Base-by-base conservation (phyloP, 2,329 filamentous ascomycete genomes). In the Akanthomyces muscarius region DNA sequence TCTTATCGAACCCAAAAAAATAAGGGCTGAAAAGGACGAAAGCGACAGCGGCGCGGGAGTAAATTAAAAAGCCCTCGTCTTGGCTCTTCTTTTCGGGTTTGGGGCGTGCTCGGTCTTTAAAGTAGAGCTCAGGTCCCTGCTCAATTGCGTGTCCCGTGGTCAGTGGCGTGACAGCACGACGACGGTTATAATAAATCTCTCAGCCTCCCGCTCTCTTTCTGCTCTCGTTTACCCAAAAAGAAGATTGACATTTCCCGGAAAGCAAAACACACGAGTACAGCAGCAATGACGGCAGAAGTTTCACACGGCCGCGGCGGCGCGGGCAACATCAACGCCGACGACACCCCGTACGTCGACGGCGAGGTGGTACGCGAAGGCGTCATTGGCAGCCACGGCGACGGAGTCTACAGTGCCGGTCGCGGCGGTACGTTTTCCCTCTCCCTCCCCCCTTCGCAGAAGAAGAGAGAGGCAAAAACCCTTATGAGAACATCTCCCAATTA, bases 291-390 rank as follows among this genome's bases (percentile, higher is more conserved):
- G 1, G 59, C 75, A 59, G 83, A 86, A 71, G 80, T 86, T 59
- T 86, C 84, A 18, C 84, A 86, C 75, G 84, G 84, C 68, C 82
- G 84, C 66, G 84, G 84, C 64, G 84, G 84, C 68, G 83, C 82
- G 23, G 85, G 86, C 69, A 88, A 88, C 74, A 86, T 88, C 73
- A 80, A 78, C 66, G 72, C 75, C 41, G 85, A 88, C 71, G 72
- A 80, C 65, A 87, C 84, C 44, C 69, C 80, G 67, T 89, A 89
- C 70, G 80, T 81, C 65, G 86, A 89, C 66, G 86, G 85, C 68
- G 83, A 85, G 66, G 83, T 89, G 60, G 83, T 84, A 62, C 83
- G 85, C 54, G 70, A 78, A 50, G 84, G 83, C 56, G 71, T 75
- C 4, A 77, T 78, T 70, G 83, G 83, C 66, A 83, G 80, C 72